phyloP scores from a whole-genome alignment of 495 filamentous ascomycete species.

The Astrocystis sublimbata region DNA sequence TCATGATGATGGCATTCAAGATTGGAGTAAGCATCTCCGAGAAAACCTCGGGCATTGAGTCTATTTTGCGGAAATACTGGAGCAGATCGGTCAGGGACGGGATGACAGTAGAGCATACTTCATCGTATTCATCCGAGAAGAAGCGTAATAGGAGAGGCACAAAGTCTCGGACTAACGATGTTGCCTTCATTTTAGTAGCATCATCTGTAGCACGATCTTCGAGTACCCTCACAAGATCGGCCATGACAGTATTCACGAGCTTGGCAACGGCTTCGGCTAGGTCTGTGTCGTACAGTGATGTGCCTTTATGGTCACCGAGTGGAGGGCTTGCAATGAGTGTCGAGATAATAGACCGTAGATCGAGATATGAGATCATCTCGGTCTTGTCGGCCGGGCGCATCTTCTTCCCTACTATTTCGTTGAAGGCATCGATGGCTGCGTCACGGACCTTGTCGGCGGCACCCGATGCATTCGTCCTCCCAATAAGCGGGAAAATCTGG shows the following conservation, averaged over 20 bases:
- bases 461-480: constrained; percentile 49
- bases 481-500: constrained; percentile 77
- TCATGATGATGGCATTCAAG: constrained; percentile 83
- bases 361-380: constrained; percentile 87
- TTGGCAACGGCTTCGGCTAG: constrained; percentile 92
- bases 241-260: constrained; percentile 85
- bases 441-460: constrained; percentile 75
- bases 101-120: constrained; percentile 93
- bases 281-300: constrained; percentile 87
- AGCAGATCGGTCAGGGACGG: constrained; percentile 87
- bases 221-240: constrained; percentile 81
- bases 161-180: constrained; percentile 76
- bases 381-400: constrained; percentile 93
- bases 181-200: constrained; percentile 61
- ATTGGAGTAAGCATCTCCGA: constrained; percentile 79
- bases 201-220: constrained; percentile 55
- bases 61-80: constrained; percentile 78
- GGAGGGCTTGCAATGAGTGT: constrained; percentile 80
- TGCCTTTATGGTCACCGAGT: constrained; percentile 72
- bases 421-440: constrained; percentile 88
- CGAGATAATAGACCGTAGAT: constrained; percentile 75
- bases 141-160: constrained; percentile 83
- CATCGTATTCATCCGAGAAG: constrained; percentile 97
- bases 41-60: constrained; percentile 66
- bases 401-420: constrained; percentile 95